phyloP scores from a whole-genome alignment of 1,284 basidiomycete species.

The Cystobasidium slooffiae region DNA sequence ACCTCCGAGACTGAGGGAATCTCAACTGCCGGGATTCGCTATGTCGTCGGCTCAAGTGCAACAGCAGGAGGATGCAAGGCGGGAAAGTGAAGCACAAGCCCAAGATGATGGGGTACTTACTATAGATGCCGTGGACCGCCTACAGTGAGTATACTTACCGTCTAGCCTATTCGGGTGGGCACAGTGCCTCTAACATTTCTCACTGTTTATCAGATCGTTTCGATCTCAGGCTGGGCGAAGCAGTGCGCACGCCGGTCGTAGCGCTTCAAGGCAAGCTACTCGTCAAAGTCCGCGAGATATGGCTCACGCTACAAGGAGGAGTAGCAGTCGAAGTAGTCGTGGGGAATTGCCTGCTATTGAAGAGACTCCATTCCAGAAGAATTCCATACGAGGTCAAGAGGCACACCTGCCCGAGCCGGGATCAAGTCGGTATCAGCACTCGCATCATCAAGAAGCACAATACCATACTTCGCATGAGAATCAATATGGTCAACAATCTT shows the following conservation, averaged over 20 bases:
- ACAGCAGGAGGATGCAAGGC: background rate
- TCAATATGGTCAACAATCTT: background rate
- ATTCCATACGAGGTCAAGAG: background rate
- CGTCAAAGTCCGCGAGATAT: constrained; percentile 1
- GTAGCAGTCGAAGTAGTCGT: background rate
- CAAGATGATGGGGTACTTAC: background rate
- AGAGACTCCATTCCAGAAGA: constrained; percentile 12
- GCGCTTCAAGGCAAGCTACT: constrained; percentile 10
- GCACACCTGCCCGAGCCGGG: background rate
- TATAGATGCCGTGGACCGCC: constrained; percentile 5
- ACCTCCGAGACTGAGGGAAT: constrained; percentile 8
- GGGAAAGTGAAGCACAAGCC: background rate
- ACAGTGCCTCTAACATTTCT: background rate
- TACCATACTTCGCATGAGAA: background rate
- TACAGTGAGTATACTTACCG: background rate
- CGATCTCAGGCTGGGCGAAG: constrained; percentile 12
- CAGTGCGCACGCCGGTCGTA: background rate
- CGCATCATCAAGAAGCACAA: background rate
- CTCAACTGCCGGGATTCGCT: constrained; percentile 1
- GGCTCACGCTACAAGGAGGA: background rate
- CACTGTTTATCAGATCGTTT: background rate
- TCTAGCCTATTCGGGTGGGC: background rate
- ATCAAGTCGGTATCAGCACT: background rate
- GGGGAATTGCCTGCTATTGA: constrained; percentile 17
- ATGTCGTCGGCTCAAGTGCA: constrained; percentile 23